Evolutionary conservation across 1,284 basidiomycete genomes (phyloP).

Genomic region (Apiotrichum laibachii): DNA sequence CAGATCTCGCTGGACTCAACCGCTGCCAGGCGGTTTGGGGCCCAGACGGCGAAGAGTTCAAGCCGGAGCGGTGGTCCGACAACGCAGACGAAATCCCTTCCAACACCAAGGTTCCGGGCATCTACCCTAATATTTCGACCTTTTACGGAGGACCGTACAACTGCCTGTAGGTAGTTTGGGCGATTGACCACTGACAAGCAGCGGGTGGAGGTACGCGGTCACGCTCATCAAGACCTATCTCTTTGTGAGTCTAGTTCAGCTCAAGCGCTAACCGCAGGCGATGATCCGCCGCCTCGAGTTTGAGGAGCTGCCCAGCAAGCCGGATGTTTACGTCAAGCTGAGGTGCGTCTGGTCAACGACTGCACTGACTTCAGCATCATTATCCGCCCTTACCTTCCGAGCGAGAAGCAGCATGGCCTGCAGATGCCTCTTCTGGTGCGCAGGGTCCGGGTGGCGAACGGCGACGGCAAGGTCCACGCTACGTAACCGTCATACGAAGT

Average conservation of each 20-base stretch:
- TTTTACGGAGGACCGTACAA: slow-evolving; percentile 52
- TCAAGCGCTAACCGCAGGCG: too few species aligned
- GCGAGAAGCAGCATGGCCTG: too few species aligned
- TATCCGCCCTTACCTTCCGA: too few species aligned
- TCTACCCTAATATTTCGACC: slow-evolving; percentile 68
- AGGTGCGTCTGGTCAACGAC: too few species aligned
- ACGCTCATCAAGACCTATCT: slow-evolving; percentile 63
- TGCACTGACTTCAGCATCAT: too few species aligned
- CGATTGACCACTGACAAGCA: slow-evolving; percentile 9
- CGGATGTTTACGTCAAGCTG: slow-evolving; percentile 33
- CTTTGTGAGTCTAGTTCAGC: slow-evolving; percentile 49
- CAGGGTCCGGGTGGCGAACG: too few species aligned
- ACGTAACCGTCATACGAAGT: too few species aligned
- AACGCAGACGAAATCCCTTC: slow-evolving; percentile 2
- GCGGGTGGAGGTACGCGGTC: slow-evolving; percentile 66
- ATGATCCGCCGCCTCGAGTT: slow-evolving; percentile 60
- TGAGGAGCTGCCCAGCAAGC: slow-evolving; percentile 52
- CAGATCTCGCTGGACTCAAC: slow-evolving; percentile 56
- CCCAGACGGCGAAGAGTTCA: slow-evolving; percentile 63
- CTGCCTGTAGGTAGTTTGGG: slow-evolving; percentile 60
- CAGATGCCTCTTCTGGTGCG: too few species aligned
- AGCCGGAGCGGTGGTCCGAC: slow-evolving; percentile 32
- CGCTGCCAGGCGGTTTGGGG: slow-evolving; percentile 64
- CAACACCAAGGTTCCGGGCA: slow-evolving; percentile 58
- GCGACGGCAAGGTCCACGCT: too few species aligned